Conservation (phyloP, 805 yeast genomes). For the Nakazawaea ernobii region DNA sequence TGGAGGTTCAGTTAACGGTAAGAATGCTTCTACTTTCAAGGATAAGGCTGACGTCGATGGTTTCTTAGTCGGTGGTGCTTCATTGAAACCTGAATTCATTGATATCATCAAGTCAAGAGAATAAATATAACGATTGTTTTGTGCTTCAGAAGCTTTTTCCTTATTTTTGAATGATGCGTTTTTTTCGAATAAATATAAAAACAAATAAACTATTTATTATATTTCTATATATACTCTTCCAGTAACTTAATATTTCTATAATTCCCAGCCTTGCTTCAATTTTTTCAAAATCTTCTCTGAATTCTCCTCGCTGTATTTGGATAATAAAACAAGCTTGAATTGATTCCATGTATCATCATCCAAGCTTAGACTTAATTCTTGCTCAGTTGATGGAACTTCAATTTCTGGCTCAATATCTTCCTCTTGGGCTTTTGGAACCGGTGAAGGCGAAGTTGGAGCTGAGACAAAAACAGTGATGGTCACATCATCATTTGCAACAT, state of each 20-base stretch:
- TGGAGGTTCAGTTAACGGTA: conserved; percentile 98
- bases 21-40: conserved; percentile 85
- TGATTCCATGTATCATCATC: neutral
- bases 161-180: neutral
- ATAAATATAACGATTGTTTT: conserved; percentile 26
- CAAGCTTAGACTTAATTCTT: neutral
- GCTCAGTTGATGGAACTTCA: neutral
- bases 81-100: conserved; percentile 95
- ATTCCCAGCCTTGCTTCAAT: conserved; percentile 2
- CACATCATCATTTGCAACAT: conserved; percentile 17
- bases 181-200: neutral
- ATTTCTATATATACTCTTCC: neutral
- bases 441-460: neutral
- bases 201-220: neutral
- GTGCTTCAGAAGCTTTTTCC: neutral
- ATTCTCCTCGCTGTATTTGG: neutral
- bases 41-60: conserved; percentile 95
- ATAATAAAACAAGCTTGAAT: neutral
- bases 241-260: neutral
- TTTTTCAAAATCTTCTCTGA: neutral
- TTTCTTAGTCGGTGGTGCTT: conserved; percentile 99
- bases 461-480: conserved; percentile 17
- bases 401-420: neutral
- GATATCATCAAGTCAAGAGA: conserved; percentile 91
- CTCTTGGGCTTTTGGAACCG: neutral